phyloP scores from a whole-genome alignment of 2,329 filamentous ascomycete genomes.

The Colletotrichum nymphaeae region DNA sequence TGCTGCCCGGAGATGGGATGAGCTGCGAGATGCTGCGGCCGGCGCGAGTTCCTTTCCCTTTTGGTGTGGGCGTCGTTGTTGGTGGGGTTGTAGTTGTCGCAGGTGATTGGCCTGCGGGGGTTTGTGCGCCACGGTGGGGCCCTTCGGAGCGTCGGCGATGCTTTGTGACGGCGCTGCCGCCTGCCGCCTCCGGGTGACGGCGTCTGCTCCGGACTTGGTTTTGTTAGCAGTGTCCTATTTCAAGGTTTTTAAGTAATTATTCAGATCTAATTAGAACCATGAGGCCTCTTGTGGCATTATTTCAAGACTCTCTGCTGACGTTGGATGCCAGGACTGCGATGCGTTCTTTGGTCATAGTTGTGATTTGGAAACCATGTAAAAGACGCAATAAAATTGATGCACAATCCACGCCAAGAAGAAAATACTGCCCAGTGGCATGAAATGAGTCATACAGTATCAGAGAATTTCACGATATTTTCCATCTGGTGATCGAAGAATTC shows the following conservation, averaged over 20 bases:
- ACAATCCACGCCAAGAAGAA: fast-evolving
- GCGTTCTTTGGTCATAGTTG: fast-evolving
- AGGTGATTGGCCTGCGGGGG: neutral
- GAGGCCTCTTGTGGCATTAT: too few relatives aligned
- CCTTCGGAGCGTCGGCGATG: neutral
- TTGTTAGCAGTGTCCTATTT: neutral
- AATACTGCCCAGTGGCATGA: too few relatives aligned
- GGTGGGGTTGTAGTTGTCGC: neutral
- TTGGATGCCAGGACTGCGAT: too few relatives aligned
- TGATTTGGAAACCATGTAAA: fast-evolving
- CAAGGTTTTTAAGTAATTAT: too few relatives aligned
- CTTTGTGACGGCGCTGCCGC: neutral
- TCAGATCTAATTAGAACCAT: fast-evolving
- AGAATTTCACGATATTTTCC: too few relatives aligned
- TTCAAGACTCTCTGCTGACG: too few relatives aligned
- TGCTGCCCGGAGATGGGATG: constrained; percentile 11
- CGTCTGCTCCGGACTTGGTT: neutral
- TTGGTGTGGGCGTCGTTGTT: neutral
- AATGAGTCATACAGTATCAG: too few relatives aligned
- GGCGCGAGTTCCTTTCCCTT: constrained; percentile 15
- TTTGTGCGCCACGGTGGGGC: neutral
- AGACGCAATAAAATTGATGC: fast-evolving
- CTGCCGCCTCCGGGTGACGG: neutral
- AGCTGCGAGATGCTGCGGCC: neutral
- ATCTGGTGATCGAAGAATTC: too few relatives aligned